A percentile compares a stretch with the other conserved stretches of the same genome.
phyloP scores from a whole-genome alignment of 768 basidiomycete species.

The Leccinum variicolor region DNA sequence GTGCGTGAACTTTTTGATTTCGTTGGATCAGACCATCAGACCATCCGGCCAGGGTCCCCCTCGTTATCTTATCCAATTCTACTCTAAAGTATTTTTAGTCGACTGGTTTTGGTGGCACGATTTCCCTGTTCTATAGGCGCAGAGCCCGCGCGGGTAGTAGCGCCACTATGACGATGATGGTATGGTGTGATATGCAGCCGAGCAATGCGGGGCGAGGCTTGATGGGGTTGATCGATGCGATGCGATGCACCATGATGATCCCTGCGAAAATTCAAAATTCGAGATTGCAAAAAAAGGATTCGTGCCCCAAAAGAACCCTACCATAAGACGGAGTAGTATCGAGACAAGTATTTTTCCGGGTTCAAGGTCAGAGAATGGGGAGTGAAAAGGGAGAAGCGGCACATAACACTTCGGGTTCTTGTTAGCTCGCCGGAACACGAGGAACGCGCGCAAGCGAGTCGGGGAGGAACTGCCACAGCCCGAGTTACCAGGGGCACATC shows the following conservation, averaged over 20 bases:
- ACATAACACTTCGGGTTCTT: background rate
- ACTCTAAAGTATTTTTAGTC: background rate
- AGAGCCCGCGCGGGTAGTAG: background rate
- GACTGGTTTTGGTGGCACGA: background rate
- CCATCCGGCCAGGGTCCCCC: background rate
- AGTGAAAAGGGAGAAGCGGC: too few species aligned
- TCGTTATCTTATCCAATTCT: background rate
- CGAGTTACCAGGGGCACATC: background rate
- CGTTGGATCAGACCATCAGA: background rate
- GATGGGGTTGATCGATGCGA: background rate
- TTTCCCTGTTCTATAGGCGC: background rate
- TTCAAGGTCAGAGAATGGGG: too few species aligned
- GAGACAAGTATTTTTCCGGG: background rate
- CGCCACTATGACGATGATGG: too few species aligned
- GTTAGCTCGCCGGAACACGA: background rate
- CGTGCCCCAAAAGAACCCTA: background rate
- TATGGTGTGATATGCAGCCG: background rate
- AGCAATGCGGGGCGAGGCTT: background rate
- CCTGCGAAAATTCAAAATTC: background rate
- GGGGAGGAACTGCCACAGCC: background rate
- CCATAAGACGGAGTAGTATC: background rate
- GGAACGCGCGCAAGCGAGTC: background rate
- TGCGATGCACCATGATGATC: background rate
- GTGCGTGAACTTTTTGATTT: background rate
- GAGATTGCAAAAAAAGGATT: background rate